Conservation (phyloP, 352 stramenopile species). For the Peronospora farinosa region DNA sequence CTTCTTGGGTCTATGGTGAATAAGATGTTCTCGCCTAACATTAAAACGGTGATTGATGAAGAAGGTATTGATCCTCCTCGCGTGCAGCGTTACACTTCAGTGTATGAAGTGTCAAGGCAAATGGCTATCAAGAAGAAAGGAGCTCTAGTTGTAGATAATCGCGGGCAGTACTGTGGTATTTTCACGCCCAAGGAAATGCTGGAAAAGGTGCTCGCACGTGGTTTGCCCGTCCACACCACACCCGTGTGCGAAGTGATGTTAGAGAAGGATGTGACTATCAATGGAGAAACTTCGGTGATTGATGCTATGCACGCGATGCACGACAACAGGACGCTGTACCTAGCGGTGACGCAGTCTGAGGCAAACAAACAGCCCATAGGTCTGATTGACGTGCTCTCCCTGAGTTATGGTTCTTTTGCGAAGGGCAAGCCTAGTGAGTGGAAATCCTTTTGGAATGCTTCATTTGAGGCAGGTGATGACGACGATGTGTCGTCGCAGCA, state of each 20-base stretch:
- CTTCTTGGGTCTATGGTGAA: constrained; percentile 81
- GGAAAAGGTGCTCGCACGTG: constrained; percentile 90
- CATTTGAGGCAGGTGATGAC: constrained; percentile 66
- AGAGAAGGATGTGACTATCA: constrained; percentile 70
- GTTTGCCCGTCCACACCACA: constrained; percentile 88
- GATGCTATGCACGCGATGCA: constrained; percentile 87
- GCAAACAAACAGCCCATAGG: constrained; percentile 59
- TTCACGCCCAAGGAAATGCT: constrained; percentile 98
- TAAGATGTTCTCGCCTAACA: constrained; percentile 83
- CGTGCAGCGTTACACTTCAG: constrained; percentile 85
- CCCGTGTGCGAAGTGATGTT: constrained; percentile 89
- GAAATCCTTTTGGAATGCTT: constrained; percentile 88
- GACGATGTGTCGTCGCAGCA: constrained; percentile 77
- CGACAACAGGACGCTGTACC: constrained; percentile 81
- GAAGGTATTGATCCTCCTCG: constrained; percentile 68
- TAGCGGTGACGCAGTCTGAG: constrained; percentile 76
- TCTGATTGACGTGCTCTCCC: constrained; percentile 80
- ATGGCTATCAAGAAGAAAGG: constrained; percentile 94
- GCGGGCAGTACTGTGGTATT: constrained; percentile 90
- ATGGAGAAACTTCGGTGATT: constrained; percentile 60
- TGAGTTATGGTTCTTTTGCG: constrained; percentile 85
- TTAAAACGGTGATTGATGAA: constrained; percentile 80
- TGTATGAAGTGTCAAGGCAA: constrained; percentile 89
- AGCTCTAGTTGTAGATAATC: constrained; percentile 91
- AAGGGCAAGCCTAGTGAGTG: constrained; percentile 84